Conservation (phyloP, 371 early-diverging fungal genomes). For the Mortierella sp. region DNA sequence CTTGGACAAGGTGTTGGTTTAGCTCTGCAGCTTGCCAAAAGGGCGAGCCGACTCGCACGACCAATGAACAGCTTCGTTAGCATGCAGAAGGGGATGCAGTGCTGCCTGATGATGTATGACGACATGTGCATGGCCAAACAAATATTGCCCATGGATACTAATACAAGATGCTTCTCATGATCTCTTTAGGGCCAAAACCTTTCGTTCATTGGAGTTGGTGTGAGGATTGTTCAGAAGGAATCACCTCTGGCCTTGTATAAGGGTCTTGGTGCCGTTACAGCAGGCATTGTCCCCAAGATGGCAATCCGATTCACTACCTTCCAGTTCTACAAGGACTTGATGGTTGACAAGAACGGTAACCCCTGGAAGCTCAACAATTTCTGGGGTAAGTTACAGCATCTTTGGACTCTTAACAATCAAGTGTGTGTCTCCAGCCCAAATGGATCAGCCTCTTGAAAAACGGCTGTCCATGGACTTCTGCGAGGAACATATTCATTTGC, state of each 20-base stretch:
- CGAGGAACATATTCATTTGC: not conserved
- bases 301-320: constrained; percentile 97
- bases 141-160: not conserved
- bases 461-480: not conserved
- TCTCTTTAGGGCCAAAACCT: constrained; percentile 51
- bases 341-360: constrained; percentile 79
- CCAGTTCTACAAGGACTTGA: constrained; percentile 89
- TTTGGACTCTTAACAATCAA: constrained; percentile 3
- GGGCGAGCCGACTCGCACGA: too few species aligned
- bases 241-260: constrained; percentile 94
- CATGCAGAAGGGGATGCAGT: too few species aligned
- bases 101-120: too few species aligned
- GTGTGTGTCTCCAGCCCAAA: constrained; percentile 8
- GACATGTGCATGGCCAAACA: not conserved
- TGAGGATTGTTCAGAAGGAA: constrained; percentile 87
- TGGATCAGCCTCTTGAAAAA: not conserved
- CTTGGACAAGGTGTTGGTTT: too few species aligned
- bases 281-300: constrained; percentile 99
- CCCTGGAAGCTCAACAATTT: constrained; percentile 82
- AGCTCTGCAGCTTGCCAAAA: too few species aligned
- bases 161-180: not conserved
- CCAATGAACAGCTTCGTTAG: too few species aligned
- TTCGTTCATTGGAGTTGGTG: constrained; percentile 86
- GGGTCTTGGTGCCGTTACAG: constrained; percentile 97
- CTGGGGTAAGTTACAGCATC: constrained; percentile 69